Percentiles rank a stretch among this genome's conserved stretches.
Evolutionary conservation across 2,329 filamentous ascomycete species (phyloP).

Genomic region (Colletotrichum liaoningense): DNA sequence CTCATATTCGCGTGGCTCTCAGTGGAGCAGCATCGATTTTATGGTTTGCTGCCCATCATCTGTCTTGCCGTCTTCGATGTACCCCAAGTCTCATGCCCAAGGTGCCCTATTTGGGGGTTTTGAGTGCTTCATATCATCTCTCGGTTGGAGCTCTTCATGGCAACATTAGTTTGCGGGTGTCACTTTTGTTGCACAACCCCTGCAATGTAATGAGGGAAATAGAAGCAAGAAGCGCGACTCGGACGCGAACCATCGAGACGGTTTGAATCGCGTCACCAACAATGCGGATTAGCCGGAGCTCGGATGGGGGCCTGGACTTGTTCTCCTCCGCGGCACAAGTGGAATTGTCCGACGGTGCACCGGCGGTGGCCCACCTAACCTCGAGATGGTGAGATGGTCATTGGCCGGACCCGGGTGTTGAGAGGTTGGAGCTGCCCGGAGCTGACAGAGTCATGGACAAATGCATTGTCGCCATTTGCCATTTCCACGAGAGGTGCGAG

Average conservation of each 20-base stretch:
- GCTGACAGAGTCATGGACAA: background rate
- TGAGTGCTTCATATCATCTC: background rate
- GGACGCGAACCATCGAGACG: slow-evolving; percentile 16
- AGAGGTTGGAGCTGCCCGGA: background rate
- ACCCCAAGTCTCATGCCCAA: background rate
- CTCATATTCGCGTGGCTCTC: background rate
- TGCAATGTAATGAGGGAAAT: slow-evolving; percentile 4
- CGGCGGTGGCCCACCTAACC: background rate
- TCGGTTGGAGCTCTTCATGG: background rate
- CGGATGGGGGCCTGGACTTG: background rate
- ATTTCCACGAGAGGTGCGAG: slow-evolving; percentile 1
- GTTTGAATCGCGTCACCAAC: slow-evolving; percentile 23
- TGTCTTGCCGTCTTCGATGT: background rate
- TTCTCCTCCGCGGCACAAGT: slow-evolving; percentile 24
- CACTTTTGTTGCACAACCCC: background rate
- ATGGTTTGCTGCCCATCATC: background rate
- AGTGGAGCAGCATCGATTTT: background rate
- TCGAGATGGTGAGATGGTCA: background rate
- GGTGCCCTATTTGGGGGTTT: background rate
- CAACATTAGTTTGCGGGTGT: background rate
- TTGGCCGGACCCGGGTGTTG: background rate
- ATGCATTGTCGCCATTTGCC: slow-evolving; percentile 8
- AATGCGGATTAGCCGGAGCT: slow-evolving; percentile 9
- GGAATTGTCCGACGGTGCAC: background rate
- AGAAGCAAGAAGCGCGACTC: slow-evolving; percentile 7